Evolutionary conservation across 2,329 filamentous ascomycete genomes (phyloP).

Genomic region (Arthroderma sp.): DNA sequence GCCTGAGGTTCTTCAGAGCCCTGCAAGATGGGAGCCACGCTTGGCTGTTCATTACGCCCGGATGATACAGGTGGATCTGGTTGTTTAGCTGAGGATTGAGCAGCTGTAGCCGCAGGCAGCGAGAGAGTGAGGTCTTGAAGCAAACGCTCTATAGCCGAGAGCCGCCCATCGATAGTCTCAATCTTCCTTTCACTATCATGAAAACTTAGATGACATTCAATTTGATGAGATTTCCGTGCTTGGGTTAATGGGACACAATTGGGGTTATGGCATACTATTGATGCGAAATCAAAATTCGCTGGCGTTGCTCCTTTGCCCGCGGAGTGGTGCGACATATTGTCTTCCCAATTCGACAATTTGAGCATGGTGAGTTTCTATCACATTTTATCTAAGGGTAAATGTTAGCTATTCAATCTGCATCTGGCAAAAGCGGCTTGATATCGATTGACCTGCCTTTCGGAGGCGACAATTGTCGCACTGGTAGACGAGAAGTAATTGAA

Average conservation of each 20-base stretch:
- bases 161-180: slow-evolving; percentile 40
- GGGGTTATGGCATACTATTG: slow-evolving; percentile 14
- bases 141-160: slow-evolving; percentile 38
- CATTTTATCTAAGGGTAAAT: slow-evolving; percentile 14
- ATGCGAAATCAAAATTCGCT: slow-evolving; percentile 16
- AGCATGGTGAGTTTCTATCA: slow-evolving; percentile 14
- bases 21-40: slow-evolving; percentile 14
- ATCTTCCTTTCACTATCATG: slow-evolving; percentile 40
- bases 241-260: background rate
- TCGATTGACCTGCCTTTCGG: slow-evolving; percentile 12
- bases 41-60: background rate
- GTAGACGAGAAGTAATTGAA: background rate
- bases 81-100: slow-evolving; percentile 20
- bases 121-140: slow-evolving; percentile 24
- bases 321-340: slow-evolving; percentile 13
- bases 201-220: slow-evolving; percentile 8
- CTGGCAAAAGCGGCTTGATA: background rate
- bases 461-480: slow-evolving; percentile 16
- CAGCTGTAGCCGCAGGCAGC: slow-evolving; percentile 5
- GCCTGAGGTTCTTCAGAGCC: slow-evolving; percentile 19
- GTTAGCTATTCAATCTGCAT: background rate
- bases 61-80: slow-evolving; percentile 14
- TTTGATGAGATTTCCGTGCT: background rate
- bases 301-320: slow-evolving; percentile 14
- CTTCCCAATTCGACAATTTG: slow-evolving; percentile 13